Base-by-base conservation (phyloP, 805 yeast genomes). In the Yamadazyma sp. region DNA sequence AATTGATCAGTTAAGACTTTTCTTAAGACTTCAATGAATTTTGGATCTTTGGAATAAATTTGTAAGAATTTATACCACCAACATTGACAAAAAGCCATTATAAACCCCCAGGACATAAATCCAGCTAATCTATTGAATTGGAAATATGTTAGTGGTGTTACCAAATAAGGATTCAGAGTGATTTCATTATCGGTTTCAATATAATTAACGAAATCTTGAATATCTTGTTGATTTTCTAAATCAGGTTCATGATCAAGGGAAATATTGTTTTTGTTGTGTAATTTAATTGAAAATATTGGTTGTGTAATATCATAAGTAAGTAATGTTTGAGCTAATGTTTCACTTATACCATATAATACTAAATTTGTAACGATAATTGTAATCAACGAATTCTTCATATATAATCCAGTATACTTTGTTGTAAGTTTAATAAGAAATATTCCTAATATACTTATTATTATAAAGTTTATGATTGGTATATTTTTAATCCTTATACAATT, bases 1-100 rank as follows among this genome's bases (percentile, higher is more conserved):
- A 89, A 61, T 57, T 93, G 98, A 55, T 91, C 98, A 0, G 95
- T 82, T 36, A 91, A 62, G 0, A 87, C 97, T 38, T 96, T 75
- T 44, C 89, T 82, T 22, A 91, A 68, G 5, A 86, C 94, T 36
- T 88, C 86, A 2, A 89, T 82, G 40, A 86, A 72, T n/a, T 85
- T 77, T 12, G 93, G 91, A 56, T 85, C 88, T 38, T 80, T 82
- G 4, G 82, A 78, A 56, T 84, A 91, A 44, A 86, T 77, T 52
- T 91, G 89, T 40, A 91, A 69, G 39, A 89, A 76, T 49, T 76
- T 73, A 52, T 91, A 89, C 98, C 98, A 91, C 31, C 80, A 81
- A 34, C 84, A 83, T 59, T 88, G 97, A 30, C 79, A 75, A 51
- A 86, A 82, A 0, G 96, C 82, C 63, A 87, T 75, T 6, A 82